Percentiles rank a stretch among this genome's conserved stretches.
phyloP scores from a whole-genome alignment of 768 basidiomycete species.

The Lactifluus piperatus region DNA sequence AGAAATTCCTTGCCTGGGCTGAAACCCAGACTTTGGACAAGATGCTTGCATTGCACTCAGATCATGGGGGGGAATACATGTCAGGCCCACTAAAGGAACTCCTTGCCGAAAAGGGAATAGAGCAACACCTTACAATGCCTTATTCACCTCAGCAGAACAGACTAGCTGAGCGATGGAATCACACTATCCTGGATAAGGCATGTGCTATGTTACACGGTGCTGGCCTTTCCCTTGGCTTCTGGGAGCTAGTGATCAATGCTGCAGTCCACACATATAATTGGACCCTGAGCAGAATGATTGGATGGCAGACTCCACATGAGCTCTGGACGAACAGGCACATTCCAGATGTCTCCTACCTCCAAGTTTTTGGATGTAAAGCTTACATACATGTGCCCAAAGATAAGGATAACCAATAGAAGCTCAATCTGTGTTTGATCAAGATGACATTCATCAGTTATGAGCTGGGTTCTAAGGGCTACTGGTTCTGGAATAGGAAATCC shows the following conservation, averaged over 20 bases:
- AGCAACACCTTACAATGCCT: conserved; percentile 31
- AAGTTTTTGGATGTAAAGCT: too few species aligned
- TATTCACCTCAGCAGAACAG: conserved; percentile 40
- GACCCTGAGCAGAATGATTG: conserved; percentile 23
- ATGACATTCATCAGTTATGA: conserved; percentile 6
- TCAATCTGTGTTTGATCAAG: background rate
- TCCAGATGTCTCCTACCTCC: conserved; percentile 17
- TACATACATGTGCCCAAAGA: conserved; percentile 7
- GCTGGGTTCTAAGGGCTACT: conserved; percentile 14
- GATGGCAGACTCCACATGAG: conserved; percentile 23
- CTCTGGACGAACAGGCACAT: conserved; percentile 2
- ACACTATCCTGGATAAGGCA: conserved; percentile 29
- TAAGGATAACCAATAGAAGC: background rate
- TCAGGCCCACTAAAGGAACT: conserved; percentile 28
- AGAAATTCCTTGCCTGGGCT: conserved; percentile 20
- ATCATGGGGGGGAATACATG: conserved; percentile 39
- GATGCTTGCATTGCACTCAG: conserved; percentile 32
- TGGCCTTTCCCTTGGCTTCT: conserved; percentile 30
- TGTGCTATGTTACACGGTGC: conserved; percentile 30
- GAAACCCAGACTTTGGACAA: conserved; percentile 25
- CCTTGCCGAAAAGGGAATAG: conserved; percentile 31
- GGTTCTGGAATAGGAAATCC: background rate
- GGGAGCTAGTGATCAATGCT: conserved; percentile 32
- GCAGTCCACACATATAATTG: conserved; percentile 32
- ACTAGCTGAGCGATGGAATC: conserved; percentile 34